Evolutionary conservation across 495 filamentous ascomycete species (phyloP).

Genomic region (Corynascus novoguineensis): DNA sequence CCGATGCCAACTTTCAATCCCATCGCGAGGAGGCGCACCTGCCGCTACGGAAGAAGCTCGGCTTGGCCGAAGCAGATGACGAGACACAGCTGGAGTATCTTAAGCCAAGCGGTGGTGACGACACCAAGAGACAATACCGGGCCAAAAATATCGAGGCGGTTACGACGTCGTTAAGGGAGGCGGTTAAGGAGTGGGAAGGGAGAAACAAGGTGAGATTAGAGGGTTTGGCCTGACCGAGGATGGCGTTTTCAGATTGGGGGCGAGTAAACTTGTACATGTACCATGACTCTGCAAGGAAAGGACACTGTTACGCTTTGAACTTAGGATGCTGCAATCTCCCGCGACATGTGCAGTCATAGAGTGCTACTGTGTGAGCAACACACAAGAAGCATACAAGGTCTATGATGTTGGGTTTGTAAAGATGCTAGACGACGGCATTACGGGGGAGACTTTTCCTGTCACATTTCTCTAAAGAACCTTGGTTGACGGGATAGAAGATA

Average conservation of each 20-base stretch:
- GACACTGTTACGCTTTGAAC: no score
- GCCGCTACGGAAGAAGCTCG: constrained; percentile 23
- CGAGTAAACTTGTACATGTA: no score
- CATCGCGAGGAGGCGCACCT: constrained; percentile 41
- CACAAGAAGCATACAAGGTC: no score
- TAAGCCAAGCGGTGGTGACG: not conserved
- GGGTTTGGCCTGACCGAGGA: not conserved
- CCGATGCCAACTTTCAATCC: constrained; percentile 33
- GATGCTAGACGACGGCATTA: no score
- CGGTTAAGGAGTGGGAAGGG: constrained; percentile 35
- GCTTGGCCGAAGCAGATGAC: not conserved
- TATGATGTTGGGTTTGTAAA: not conserved
- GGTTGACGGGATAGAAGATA: not conserved
- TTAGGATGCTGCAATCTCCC: no score
- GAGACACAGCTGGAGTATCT: constrained; percentile 26
- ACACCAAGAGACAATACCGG: constrained; percentile 23
- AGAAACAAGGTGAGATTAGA: constrained; percentile 21
- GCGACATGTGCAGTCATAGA: no score
- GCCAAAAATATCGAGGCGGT: constrained; percentile 30
- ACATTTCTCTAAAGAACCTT: no score
- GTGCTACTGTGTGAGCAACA: no score
- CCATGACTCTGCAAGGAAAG: no score
- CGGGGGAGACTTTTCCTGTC: not conserved
- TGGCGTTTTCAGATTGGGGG: not conserved
- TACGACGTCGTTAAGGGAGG: constrained; percentile 25